phyloP scores from a whole-genome alignment of 768 basidiomycete species.

The Phaeolepiota aurea region DNA sequence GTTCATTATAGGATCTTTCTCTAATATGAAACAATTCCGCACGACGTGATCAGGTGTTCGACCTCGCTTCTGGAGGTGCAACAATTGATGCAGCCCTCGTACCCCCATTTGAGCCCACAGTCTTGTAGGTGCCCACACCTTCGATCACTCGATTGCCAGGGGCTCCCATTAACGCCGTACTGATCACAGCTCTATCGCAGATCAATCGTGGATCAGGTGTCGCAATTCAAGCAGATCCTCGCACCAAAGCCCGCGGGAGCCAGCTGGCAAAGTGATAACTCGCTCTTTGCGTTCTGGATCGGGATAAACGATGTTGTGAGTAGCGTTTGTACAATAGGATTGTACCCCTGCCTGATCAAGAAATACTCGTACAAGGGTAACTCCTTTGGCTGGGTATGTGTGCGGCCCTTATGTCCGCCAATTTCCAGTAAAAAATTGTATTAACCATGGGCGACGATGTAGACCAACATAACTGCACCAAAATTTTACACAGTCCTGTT shows the following conservation, averaged over 20 bases:
- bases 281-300: constrained; percentile 57
- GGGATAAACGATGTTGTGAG: constrained; percentile 58
- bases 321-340: constrained; percentile 5
- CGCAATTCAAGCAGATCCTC: constrained; percentile 36
- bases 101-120: constrained; percentile 19
- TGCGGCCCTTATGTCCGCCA: too few relatives aligned
- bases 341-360: not conserved
- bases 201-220: constrained; percentile 50
- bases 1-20: not conserved
- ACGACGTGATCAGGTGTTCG: constrained; percentile 22
- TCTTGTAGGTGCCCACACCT: constrained; percentile 1
- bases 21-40: too few relatives aligned
- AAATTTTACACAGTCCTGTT: constrained; percentile 26
- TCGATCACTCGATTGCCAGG: too few relatives aligned
- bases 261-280: constrained; percentile 42
- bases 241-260: constrained; percentile 35
- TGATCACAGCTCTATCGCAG: constrained; percentile 10
- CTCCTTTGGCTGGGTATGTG: constrained; percentile 3
- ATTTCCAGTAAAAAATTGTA: not conserved
- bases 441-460: not conserved
- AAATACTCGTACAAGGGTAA: constrained; percentile 1
- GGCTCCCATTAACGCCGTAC: too few relatives aligned
- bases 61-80: constrained; percentile 52
- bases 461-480: constrained; percentile 28
- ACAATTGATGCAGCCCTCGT: constrained; percentile 50